Conservation (phyloP, 2,329 filamentous ascomycete species). For the Orbilia brochopaga region DNA sequence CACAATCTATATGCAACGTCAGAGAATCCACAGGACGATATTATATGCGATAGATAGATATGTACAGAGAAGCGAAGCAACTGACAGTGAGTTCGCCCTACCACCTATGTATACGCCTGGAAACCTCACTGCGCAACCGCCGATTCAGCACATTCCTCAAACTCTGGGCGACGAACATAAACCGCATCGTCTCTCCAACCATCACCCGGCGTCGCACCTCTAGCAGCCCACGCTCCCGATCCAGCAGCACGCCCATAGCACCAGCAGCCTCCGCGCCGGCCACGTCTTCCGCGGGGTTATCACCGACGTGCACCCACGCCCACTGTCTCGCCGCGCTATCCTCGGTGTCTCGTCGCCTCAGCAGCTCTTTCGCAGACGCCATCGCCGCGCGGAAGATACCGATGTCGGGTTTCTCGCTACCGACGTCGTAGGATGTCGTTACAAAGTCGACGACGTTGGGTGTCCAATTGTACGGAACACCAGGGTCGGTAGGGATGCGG, state of each 20-base stretch:
- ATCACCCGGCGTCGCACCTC: slow-evolving; percentile 9
- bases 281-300: slow-evolving; percentile 68
- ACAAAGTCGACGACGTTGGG: slow-evolving; percentile 63
- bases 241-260: slow-evolving; percentile 65
- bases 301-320: slow-evolving; percentile 64
- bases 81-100: too few relatives aligned
- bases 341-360: slow-evolving; percentile 33
- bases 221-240: slow-evolving; percentile 21
- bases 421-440: slow-evolving; percentile 69
- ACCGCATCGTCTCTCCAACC: slow-evolving; percentile 13
- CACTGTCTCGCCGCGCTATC: slow-evolving; percentile 54
- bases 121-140: too few relatives aligned
- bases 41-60: too few relatives aligned
- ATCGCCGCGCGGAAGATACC: slow-evolving; percentile 66
- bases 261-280: slow-evolving; percentile 65
- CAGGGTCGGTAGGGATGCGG: not conserved
- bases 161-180: slow-evolving; percentile 13
- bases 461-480: not conserved
- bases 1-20: too few relatives aligned
- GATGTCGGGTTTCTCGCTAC: slow-evolving; percentile 66
- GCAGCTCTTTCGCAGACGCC: slow-evolving; percentile 39
- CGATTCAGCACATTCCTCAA: slow-evolving; percentile 18
- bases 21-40: too few relatives aligned
- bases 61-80: too few relatives aligned
- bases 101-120: too few relatives aligned